Evolutionary conservation across 2,329 filamentous ascomycete genomes (phyloP), one percentile per base, ranked within the genome.

Genomic region (Cadophora sp.): DNA sequence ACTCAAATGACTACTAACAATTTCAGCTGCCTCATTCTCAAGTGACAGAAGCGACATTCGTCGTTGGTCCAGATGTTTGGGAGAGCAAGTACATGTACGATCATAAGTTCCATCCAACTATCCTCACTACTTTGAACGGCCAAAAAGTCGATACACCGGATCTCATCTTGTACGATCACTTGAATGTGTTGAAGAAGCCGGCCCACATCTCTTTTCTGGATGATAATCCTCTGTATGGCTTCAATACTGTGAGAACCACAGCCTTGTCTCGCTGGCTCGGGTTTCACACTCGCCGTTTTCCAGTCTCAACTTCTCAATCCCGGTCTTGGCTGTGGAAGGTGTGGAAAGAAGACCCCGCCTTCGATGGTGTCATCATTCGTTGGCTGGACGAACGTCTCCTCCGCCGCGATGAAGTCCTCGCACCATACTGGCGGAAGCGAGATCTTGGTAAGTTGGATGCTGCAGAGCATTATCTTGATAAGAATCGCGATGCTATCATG

Each of bases 41-140:
- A 67, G 83, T 86, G 4, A 83, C 81, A 1, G 82, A 86, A 74
- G 84, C 84, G n/a, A 85, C 81, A 0, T 86, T 86, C 66, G 82
- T 85, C 1, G 80, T 85, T 58, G 83, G 81, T 6, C 75, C 83
- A 3, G 81, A 86, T 70, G 82, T 85, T 4, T 86, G 84, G 69
- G 81, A 85, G 72, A 81, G 82, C 69, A 81, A 79, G 73, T 83
- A 80, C 79, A 69, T 79, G 16, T 83, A 83, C 62, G 81, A 83
- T 67, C 81, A 83, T 71, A 82, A 83, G 70, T 81, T 81, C 67
- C 81, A 83, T 68, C 81, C 81, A 0, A 81, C 77, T 0, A 82
- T 83, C 27, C 77, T 77, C 43, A 83, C 81, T 7, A 82, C 77
- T 26, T 79, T 86, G 22, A 86, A 86, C 67, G 84, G 83, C 4